Evolutionary conservation across 2,329 filamentous ascomycete genomes (phyloP).

Genomic region (Fusarium sp.): DNA sequence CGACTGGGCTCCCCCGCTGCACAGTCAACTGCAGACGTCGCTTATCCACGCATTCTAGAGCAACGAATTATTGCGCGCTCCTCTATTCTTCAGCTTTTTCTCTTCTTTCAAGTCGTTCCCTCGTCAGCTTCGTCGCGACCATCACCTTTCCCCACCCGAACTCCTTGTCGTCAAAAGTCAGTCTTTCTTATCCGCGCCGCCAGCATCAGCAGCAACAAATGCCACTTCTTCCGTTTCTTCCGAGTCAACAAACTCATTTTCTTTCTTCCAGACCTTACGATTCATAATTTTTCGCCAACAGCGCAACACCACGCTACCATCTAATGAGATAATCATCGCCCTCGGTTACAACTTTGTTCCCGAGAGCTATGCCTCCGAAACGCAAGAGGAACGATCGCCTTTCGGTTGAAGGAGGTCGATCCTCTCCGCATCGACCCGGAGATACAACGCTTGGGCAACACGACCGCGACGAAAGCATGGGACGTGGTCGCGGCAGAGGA

Average conservation of each 20-base stretch:
- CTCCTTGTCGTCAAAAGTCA: conserved; percentile 50
- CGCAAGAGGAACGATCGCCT: conserved; percentile 71
- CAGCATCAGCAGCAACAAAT: conserved; percentile 37
- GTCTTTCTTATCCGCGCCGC: conserved; percentile 46
- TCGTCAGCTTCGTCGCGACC: conserved; percentile 39
- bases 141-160: conserved; percentile 37
- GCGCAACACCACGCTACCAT: conserved; percentile 26
- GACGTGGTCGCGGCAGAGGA: conserved; percentile 64
- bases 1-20: conserved; percentile 39
- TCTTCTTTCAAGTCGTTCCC: conserved; percentile 46
- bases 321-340: conserved; percentile 55
- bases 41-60: conserved; percentile 3
- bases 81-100: conserved; percentile 11
- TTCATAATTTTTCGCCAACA: conserved; percentile 12
- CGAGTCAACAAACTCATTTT: conserved; percentile 39
- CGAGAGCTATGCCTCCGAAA: conserved; percentile 69
- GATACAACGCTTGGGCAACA: conserved; percentile 71
- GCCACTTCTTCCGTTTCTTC: conserved; percentile 16
- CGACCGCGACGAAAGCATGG: conserved; percentile 68
- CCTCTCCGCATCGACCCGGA: conserved; percentile 74
- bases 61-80: conserved; percentile 11
- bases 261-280: conserved; percentile 26
- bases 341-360: conserved; percentile 30
- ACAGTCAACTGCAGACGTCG: conserved; percentile 28
- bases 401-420: conserved; percentile 66